These are phyloP conservation scores for Pezicula radicicola DNA, from an alignment of 2,329 filamentous ascomycete species.

Conservation along the genomic window DNA sequence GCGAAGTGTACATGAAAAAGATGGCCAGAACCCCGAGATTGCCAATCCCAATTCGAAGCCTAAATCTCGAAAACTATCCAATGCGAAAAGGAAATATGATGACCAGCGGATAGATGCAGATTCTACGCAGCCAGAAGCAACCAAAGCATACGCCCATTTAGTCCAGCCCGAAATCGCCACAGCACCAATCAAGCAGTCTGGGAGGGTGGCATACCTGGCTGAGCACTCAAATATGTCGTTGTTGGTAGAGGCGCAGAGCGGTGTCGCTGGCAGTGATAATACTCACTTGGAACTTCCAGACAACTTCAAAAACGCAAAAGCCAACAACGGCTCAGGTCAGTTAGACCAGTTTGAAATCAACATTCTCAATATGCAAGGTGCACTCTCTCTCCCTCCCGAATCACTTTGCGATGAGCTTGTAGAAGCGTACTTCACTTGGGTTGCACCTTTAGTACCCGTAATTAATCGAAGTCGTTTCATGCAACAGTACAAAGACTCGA, in stretches of 20 bases:
- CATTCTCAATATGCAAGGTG: slow-evolving; percentile 85
- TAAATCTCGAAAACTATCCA: background rate
- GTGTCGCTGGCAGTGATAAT: background rate
- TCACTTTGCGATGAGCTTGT: slow-evolving; percentile 90
- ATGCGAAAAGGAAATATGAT: background rate
- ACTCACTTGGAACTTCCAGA: background rate
- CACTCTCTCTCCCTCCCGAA: slow-evolving; percentile 84
- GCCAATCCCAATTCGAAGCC: too few relatives aligned
- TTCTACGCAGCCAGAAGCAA: slow-evolving; percentile 14
- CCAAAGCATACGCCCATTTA: slow-evolving; percentile 60
- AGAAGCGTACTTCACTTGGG: slow-evolving; percentile 91
- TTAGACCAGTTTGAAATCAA: slow-evolving; percentile 64
- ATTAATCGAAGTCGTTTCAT: slow-evolving; percentile 92
- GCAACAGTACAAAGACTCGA: slow-evolving; percentile 82
- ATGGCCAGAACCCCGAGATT: too few relatives aligned
- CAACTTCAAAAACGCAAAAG: background rate
- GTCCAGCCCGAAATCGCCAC: slow-evolving; percentile 71
- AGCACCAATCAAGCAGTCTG: slow-evolving; percentile 68
- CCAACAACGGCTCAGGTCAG: background rate
- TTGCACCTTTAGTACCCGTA: slow-evolving; percentile 89
- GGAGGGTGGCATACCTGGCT: slow-evolving; percentile 60
- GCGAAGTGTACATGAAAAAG: too few relatives aligned
- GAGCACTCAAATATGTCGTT: slow-evolving; percentile 1
- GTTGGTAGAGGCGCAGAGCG: background rate
- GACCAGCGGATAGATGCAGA: background rate